Evolutionary conservation across 805 yeast species (phyloP), one percentile per base, ranked within the genome.

Genomic region (Yamadazyma insecticola): DNA sequence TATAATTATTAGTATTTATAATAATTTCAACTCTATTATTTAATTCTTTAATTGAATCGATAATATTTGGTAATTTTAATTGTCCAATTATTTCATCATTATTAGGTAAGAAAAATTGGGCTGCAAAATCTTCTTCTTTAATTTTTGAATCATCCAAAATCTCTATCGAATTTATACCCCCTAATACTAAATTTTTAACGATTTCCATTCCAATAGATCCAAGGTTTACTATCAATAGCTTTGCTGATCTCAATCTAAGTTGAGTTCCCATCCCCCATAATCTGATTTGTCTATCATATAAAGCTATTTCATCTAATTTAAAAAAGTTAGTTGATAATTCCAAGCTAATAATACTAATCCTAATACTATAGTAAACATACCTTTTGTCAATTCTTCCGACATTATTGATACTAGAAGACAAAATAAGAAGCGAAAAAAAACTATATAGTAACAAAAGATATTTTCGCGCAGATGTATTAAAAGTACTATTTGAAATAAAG

Each of bases 261-360:
- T 90, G 98, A 3, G 97, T 95, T 19, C 84, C 94, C 51, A 92
- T 67, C 2, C 98, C 98, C 98, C 98, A 90, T 13, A 90, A 68
- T 40, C 98, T 63, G 41, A 90, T 89, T 57, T 90, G 98, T 37
- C 98, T 74, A 57, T 90, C 98, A 51, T 90, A 90, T 14, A 90
- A 70, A 1, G 94, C 96, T 36, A 89, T 76, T 51, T 89, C 97
- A 47, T 88, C 96, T 57, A 11, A 6, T n/a, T n/a, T n/a, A n/a
- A 16, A 18, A 11, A 7, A 18, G 20, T 17, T 13, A 25, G 22
- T 10, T 9, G 12, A 8, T 16, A n/a, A n/a, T n/a, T n/a, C n/a
- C n/a, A n/a, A n/a, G n/a, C n/a, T n/a, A n/a, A n/a, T n/a, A n/a
- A n/a, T n/a, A n/a, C n/a, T n/a, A n/a, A n/a, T n/a, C n/a, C n/a